These are phyloP conservation scores for Yarrowia sp. DNA, from an alignment of 805 yeast species.

Conservation along the genomic window DNA sequence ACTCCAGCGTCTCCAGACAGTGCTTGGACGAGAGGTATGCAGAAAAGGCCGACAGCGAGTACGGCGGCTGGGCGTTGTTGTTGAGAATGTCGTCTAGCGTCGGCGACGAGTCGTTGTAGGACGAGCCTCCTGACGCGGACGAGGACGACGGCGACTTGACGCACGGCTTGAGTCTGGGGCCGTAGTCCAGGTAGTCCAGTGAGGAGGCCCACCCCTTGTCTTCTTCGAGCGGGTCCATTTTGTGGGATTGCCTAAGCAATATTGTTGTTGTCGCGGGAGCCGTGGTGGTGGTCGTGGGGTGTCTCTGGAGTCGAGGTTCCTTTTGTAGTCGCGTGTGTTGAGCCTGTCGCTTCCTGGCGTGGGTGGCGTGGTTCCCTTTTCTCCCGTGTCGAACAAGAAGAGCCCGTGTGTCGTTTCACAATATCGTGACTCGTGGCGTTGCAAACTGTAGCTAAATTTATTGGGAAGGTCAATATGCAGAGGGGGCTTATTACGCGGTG, in stretches of 20 bases:
- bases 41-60: constrained; percentile 35
- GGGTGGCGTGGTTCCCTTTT: too few species aligned
- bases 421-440: constrained; percentile 24
- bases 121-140: neutral
- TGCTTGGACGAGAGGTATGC: constrained; percentile 36
- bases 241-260: too few species aligned
- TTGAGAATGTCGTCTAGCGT: constrained; percentile 36
- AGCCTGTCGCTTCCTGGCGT: too few species aligned
- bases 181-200: constrained; percentile 13
- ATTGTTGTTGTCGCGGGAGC: too few species aligned
- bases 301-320: too few species aligned
- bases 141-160: constrained; percentile 4
- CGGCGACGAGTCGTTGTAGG: constrained; percentile 30
- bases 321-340: too few species aligned
- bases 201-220: constrained; percentile 19
- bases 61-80: constrained; percentile 35
- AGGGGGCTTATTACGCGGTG: constrained; percentile 19
- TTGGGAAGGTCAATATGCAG: constrained; percentile 22
- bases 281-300: too few species aligned
- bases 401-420: neutral
- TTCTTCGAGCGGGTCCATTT: constrained; percentile 10
- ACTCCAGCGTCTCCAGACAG: constrained; percentile 39
- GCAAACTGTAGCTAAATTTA: constrained; percentile 16
- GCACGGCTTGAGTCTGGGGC: constrained; percentile 18
- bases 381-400: too few species aligned